Conservation (phyloP, 202 grass and related monocot species). For the Schoenoplectus triqueter region DNA sequence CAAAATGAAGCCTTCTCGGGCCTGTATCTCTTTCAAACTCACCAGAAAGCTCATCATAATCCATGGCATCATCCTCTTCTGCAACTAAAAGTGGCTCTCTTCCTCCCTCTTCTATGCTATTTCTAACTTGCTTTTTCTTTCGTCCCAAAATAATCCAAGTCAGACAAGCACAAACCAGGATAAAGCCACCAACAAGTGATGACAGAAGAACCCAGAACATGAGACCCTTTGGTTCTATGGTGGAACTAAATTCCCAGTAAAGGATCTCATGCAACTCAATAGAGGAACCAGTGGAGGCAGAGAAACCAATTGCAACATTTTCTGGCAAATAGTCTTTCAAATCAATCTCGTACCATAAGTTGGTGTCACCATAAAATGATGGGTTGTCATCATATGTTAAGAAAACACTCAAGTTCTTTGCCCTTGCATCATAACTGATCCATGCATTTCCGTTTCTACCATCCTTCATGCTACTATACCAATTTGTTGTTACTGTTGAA, state of each 20-base stretch:
- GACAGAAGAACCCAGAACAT: slow-evolving; percentile 48
- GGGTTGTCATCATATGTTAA: slow-evolving; percentile 56
- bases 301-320: slow-evolving; percentile 64
- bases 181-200: slow-evolving; percentile 36
- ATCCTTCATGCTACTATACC: slow-evolving; percentile 65
- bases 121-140: slow-evolving; percentile 20
- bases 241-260: slow-evolving; percentile 81
- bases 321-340: slow-evolving; percentile 55
- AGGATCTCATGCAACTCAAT: slow-evolving; percentile 69
- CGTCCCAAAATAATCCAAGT: slow-evolving; percentile 50
- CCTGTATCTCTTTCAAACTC: slow-evolving; percentile 60
- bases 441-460: slow-evolving; percentile 59
- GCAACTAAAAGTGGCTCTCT: slow-evolving; percentile 33
- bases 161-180: slow-evolving; percentile 42
- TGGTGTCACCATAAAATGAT: slow-evolving; percentile 29
- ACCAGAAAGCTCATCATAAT: slow-evolving; percentile 55
- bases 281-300: slow-evolving; percentile 60
- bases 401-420: slow-evolving; percentile 63
- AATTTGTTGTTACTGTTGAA: slow-evolving; percentile 46
- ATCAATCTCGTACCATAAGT: slow-evolving; percentile 57
- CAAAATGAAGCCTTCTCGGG: slow-evolving; percentile 54
- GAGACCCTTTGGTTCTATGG: slow-evolving; percentile 48
- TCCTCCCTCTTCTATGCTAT: slow-evolving; percentile 42
- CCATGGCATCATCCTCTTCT: slow-evolving; percentile 41
- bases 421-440: slow-evolving; percentile 59